These are phyloP conservation scores for Miamiensis avidus DNA, from an alignment of 169 alveolate genomes.

Conservation along the genomic window DNA sequence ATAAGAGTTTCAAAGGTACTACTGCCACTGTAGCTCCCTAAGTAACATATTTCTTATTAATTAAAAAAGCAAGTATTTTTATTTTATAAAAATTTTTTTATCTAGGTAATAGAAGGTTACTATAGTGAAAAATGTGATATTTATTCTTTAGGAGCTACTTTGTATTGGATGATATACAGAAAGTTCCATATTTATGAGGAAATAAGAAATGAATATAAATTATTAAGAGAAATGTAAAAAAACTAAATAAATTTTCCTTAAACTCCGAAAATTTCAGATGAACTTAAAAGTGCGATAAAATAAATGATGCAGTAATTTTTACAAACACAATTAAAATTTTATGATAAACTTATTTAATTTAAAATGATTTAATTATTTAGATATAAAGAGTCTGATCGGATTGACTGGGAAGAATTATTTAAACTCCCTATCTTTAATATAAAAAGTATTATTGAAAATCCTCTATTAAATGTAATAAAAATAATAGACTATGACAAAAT, in stretches of 20 bases:
- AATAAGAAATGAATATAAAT: constrained; percentile 14
- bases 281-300: constrained; percentile 15
- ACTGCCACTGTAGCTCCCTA: constrained; percentile 43
- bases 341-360: no score
- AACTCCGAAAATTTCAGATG: constrained; percentile 15
- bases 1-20: constrained; percentile 22
- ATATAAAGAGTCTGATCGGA: constrained; percentile 24
- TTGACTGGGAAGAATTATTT: constrained; percentile 41
- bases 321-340: no score
- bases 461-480: no score
- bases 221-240: constrained; percentile 19
- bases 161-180: constrained; percentile 41
- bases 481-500: neutral
- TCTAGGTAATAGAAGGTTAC: neutral
- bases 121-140: constrained; percentile 46
- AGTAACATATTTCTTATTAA: neutral
- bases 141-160: constrained; percentile 43
- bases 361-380: no score
- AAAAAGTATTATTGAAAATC: constrained; percentile 11
- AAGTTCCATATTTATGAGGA: constrained; percentile 23
- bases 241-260: constrained; percentile 33
- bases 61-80: no score
- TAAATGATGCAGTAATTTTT: constrained; percentile 36
- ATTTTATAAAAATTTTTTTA: no score
- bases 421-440: constrained; percentile 19